These are phyloP conservation scores for Aegilops umbellulata DNA, from an alignment of 176 grass and related monocot genomes.

Conservation along the genomic window DNA sequence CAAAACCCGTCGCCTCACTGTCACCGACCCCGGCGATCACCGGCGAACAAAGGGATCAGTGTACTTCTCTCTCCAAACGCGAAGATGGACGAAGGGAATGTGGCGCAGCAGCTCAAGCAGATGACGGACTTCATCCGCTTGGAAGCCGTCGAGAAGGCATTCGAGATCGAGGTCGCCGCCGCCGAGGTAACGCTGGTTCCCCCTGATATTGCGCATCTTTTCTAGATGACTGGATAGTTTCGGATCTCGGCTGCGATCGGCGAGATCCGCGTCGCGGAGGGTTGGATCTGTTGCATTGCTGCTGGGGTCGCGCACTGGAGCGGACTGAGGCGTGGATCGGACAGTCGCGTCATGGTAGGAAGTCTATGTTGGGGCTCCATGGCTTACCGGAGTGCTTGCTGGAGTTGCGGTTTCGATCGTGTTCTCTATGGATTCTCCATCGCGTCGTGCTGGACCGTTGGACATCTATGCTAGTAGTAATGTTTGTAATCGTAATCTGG, in stretches of 20 bases:
- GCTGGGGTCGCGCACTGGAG: not conserved
- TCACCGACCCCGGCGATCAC: conserved; percentile 28
- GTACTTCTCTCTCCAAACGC: not conserved
- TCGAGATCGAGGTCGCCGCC: conserved; percentile 69
- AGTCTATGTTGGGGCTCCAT: not conserved
- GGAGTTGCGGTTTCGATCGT: not conserved
- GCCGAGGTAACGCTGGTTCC: conserved; percentile 45
- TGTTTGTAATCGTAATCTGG: not conserved
- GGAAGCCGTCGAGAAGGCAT: conserved; percentile 71
- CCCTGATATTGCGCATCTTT: not conserved
- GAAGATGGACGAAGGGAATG: conserved; percentile 54
- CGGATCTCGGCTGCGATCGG: not conserved
- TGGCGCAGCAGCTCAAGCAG: conserved; percentile 59
- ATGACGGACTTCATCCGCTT: conserved; percentile 70
- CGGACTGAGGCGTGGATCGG: not conserved
- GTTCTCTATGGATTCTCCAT: not conserved
- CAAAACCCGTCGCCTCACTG: not conserved
- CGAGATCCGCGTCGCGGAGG: conserved; percentile 15
- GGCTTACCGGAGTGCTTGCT: not conserved
- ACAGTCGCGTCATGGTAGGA: not conserved
- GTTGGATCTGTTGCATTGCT: conserved; percentile 26
- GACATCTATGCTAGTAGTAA: not conserved
- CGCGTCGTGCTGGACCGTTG: not conserved
- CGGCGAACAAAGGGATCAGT: not conserved
- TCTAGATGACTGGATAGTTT: not conserved